These are phyloP conservation scores for Phytophthora macrochlamydospora DNA, from an alignment of 352 stramenopile genomes.

Conservation along the genomic window DNA sequence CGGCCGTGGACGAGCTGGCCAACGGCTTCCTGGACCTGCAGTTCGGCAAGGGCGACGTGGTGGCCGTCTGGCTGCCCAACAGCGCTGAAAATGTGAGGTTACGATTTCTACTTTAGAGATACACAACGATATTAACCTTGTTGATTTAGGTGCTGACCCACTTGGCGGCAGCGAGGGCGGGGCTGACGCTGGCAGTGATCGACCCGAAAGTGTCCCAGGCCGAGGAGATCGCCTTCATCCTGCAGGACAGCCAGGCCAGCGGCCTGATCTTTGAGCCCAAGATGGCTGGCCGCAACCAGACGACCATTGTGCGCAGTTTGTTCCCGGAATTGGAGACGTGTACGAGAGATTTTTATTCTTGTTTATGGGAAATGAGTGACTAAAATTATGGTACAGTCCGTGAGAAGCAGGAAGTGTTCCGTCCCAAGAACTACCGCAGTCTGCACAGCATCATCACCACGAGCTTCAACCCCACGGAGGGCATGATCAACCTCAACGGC, in stretches of 20 bases:
- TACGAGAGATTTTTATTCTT: constrained; percentile 13
- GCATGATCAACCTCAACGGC: constrained; percentile 78
- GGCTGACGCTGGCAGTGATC: constrained; percentile 84
- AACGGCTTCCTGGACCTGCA: constrained; percentile 79
- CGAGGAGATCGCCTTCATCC: constrained; percentile 81
- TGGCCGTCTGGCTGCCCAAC: constrained; percentile 88
- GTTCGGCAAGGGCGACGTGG: constrained; percentile 73
- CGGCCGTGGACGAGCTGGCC: constrained; percentile 74
- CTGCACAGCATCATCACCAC: constrained; percentile 89
- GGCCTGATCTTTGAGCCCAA: constrained; percentile 88
- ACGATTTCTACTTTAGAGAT: background rate
- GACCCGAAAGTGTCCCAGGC: constrained; percentile 72
- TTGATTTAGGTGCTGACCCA: constrained; percentile 66
- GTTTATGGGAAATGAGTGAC: too few species aligned
- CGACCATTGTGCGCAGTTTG: constrained; percentile 66
- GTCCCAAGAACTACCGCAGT: constrained; percentile 79
- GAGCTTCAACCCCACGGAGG: constrained; percentile 69
- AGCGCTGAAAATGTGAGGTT: constrained; percentile 71
- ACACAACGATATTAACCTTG: background rate
- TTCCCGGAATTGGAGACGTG: constrained; percentile 82
- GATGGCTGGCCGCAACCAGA: constrained; percentile 77
- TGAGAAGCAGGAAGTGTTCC: constrained; percentile 64
- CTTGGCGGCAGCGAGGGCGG: constrained; percentile 82
- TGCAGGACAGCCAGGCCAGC: constrained; percentile 81
- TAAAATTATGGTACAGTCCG: constrained; percentile 36